Evolutionary conservation across 2,329 filamentous ascomycete genomes (phyloP).

Genomic region (Podosphaera aphanis): DNA sequence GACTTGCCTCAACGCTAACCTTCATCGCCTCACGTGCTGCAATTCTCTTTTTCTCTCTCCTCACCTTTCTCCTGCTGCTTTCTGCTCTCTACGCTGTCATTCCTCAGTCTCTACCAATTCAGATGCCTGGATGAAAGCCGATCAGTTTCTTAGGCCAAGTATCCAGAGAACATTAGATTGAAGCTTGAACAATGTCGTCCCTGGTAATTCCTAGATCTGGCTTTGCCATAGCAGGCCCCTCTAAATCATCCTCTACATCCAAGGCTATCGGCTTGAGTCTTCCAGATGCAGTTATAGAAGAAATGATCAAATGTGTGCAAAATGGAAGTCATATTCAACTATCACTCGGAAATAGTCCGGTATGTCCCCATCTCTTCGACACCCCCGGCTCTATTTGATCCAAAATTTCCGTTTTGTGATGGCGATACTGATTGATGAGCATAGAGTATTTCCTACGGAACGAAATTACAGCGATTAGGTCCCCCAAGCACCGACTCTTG

Average conservation of each 20-base stretch:
- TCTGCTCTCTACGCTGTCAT: too few species aligned
- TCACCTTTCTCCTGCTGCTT: too few species aligned
- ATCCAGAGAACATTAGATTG: not conserved
- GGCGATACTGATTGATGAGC: not conserved
- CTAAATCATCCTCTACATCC: conserved; percentile 22
- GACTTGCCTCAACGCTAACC: not conserved
- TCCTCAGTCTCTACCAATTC: not conserved
- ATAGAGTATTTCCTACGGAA: conserved; percentile 31
- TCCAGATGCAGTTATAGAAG: conserved; percentile 32
- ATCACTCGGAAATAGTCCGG: conserved; percentile 32
- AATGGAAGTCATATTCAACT: conserved; percentile 32
- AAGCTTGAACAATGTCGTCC: conserved; percentile 22
- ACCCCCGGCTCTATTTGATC: too few species aligned
- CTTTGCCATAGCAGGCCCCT: conserved; percentile 26
- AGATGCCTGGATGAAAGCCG: not conserved
- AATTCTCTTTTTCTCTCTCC: not conserved
- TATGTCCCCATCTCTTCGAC: conserved; percentile 24
- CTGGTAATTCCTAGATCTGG: conserved; percentile 33
- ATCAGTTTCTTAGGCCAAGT: not conserved
- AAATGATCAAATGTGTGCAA: conserved; percentile 36
- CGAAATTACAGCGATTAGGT: conserved; percentile 24
- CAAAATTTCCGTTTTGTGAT: too few species aligned
- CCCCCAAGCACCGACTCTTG: conserved; percentile 14
- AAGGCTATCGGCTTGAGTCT: conserved; percentile 28
- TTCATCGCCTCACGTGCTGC: not conserved